Percentiles rank a stretch among this genome's conserved stretches.
phyloP scores from a whole-genome alignment of 305 asterid genomes.

The Fraxinus dipetala region DNA sequence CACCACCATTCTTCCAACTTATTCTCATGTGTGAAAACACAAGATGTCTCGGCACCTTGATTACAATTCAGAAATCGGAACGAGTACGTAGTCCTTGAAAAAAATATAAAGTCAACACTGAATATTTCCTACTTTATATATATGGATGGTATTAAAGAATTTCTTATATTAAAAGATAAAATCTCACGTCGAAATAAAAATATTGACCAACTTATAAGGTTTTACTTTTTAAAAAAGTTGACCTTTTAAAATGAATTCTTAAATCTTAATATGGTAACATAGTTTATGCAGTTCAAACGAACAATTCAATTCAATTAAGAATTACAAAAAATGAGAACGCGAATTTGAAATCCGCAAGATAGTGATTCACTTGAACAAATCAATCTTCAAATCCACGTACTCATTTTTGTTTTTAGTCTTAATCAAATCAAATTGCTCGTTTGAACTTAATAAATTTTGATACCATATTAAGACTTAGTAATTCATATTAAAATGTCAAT shows the following conservation, averaged over 20 bases:
- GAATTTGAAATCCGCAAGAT: background rate
- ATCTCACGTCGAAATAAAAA: too few relatives aligned
- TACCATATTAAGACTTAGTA: background rate
- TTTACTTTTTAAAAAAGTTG: background rate
- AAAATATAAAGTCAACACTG: too few relatives aligned
- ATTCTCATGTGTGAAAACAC: background rate
- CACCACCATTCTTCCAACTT: background rate
- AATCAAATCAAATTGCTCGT: background rate
- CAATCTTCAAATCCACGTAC: background rate
- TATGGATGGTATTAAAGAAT: too few relatives aligned
- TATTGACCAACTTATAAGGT: too few relatives aligned
- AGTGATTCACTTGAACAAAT: too few relatives aligned
- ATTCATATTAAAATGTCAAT: too few relatives aligned
- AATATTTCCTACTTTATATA: too few relatives aligned
- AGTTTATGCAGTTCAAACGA: background rate
- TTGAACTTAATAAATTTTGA: too few relatives aligned
- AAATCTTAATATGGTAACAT: too few relatives aligned
- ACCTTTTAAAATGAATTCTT: too few relatives aligned
- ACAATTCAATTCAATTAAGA: too few relatives aligned
- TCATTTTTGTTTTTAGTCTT: background rate
- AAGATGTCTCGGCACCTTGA: background rate
- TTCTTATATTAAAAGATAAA: too few relatives aligned
- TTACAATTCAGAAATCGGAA: background rate
- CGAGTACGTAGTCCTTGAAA: background rate
- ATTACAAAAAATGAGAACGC: background rate